Conservation (phyloP, 2,329 filamentous ascomycete species). For the Pseudophaeomoniella oleicola region DNA sequence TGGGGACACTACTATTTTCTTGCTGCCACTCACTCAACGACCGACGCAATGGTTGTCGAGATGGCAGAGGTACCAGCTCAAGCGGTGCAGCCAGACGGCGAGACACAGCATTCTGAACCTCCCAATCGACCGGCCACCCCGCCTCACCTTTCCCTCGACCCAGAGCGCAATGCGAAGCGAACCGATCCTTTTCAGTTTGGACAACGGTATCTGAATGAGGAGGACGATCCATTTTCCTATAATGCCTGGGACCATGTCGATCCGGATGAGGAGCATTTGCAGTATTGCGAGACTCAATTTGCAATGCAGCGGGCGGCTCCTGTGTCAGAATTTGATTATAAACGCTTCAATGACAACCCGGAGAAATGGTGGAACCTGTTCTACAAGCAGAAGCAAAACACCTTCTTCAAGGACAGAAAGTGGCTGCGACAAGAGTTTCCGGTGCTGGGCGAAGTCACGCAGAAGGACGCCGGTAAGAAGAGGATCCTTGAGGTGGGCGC, state of each 20-base stretch:
- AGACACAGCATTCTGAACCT: not conserved
- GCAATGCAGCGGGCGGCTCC: constrained; percentile 70
- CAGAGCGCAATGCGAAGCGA: constrained; percentile 65
- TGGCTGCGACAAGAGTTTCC: constrained; percentile 97
- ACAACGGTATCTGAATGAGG: constrained; percentile 69
- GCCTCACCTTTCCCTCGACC: constrained; percentile 56
- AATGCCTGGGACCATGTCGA: constrained; percentile 99
- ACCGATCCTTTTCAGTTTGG: constrained; percentile 93
- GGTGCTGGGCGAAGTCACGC: constrained; percentile 61
- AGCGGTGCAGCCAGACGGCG: not conserved
- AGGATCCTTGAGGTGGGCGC: constrained; percentile 82
- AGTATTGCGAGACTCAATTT: constrained; percentile 74
- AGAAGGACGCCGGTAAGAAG: constrained; percentile 51
- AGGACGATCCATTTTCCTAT: constrained; percentile 79
- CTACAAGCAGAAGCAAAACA: constrained; percentile 92
- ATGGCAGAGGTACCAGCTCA: not conserved
- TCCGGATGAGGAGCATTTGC: constrained; percentile 74
- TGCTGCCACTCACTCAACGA: no score
- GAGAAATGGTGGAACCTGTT: constrained; percentile 98
- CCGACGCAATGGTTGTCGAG: no score
- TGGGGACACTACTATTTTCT: no score
- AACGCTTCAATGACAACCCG: constrained; percentile 75
- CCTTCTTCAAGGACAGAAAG: constrained; percentile 98
- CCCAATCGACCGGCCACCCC: constrained; percentile 21
- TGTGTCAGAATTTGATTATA: constrained; percentile 85